Evolutionary conservation across 352 stramenopile genomes (phyloP), one percentile per base, ranked within the genome.

Genomic region (Globisporangium nagaii): DNA sequence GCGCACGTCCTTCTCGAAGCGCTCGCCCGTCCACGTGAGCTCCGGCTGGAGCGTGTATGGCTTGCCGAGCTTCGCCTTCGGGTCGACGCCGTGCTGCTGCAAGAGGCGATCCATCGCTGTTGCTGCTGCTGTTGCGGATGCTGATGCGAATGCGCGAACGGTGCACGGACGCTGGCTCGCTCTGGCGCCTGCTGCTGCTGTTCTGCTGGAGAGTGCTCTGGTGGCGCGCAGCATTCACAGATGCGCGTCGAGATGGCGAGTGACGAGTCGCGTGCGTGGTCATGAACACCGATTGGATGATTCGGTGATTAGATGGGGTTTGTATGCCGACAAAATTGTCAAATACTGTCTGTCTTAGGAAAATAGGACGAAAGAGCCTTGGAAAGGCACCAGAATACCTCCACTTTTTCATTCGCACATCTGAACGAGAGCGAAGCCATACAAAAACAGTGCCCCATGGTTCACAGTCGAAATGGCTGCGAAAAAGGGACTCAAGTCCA

Each of bases 1-100:
- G 15, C 58, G 68, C 48, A 88, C 62, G 57, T 76, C 55, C 27
- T 51, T 59, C 56, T 86, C 73, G 46, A 90, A 88, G 24, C 40
- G 47, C 46, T 70, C 62, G 36, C 77, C 77, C 0, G 75, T 84
- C 77, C 77, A 88, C 45, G 80, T 84, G 62, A 88, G 75, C 65
- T 88, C 77, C 2, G 80, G 69, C 10, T 64, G 64, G 8, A 90
- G 68, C 48, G 79, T 66, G 52, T 90, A 90, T 3, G 65, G 40
- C n/a, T 53, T 47, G 25, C 58, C 55, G 44, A 34, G 36, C 11
- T 39, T 44, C 3, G 52, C 40, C 12, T 41, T 40, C 20, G 31
- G 13, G 30, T 42, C 30, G 31, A 49, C 19, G 25, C 54, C 44
- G 11, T 51, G 50, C 17, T 61, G 37, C 7, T 62, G 37, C n/a